Conservation (phyloP, 2,329 filamentous ascomycete genomes). For the Pseudodiploospora longispora region DNA sequence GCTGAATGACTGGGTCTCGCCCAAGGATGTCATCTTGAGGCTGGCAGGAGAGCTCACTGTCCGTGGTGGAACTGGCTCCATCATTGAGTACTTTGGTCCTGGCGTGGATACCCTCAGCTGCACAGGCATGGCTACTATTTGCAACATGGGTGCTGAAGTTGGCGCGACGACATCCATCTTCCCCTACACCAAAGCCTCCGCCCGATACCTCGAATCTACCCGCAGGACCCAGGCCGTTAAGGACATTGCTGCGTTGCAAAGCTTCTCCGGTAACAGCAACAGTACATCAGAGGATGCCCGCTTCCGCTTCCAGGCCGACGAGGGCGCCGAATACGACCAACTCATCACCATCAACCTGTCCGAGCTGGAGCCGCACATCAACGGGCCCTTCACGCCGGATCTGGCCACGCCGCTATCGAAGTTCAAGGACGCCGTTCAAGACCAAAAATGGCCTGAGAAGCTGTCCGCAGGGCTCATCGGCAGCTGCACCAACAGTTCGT, state of each 20-base stretch:
- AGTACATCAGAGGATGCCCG: constrained; percentile 36
- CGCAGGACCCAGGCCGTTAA: constrained; percentile 57
- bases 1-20: constrained; percentile 83
- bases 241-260: constrained; percentile 54
- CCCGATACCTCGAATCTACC: constrained; percentile 80
- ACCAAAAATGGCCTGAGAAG: constrained; percentile 82
- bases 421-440: constrained; percentile 77
- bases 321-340: constrained; percentile 80
- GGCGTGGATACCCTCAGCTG: constrained; percentile 83
- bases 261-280: constrained; percentile 37
- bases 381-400: constrained; percentile 94
- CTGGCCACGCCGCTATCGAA: constrained; percentile 84
- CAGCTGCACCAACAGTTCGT: constrained; percentile 97
- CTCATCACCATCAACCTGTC: constrained; percentile 86
- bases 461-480: constrained; percentile 92
- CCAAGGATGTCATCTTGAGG: constrained; percentile 90
- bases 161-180: constrained; percentile 95
- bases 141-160: constrained; percentile 86
- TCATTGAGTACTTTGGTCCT: constrained; percentile 89
- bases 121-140: constrained; percentile 88
- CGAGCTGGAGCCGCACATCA: constrained; percentile 88
- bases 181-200: constrained; percentile 78
- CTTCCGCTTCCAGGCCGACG: constrained; percentile 68
- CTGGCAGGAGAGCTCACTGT: constrained; percentile 88
- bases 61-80: constrained; percentile 83